Evolutionary conservation across 139 green algal genomes (phyloP).

Genomic region (Chlamydomonas eustigma): DNA sequence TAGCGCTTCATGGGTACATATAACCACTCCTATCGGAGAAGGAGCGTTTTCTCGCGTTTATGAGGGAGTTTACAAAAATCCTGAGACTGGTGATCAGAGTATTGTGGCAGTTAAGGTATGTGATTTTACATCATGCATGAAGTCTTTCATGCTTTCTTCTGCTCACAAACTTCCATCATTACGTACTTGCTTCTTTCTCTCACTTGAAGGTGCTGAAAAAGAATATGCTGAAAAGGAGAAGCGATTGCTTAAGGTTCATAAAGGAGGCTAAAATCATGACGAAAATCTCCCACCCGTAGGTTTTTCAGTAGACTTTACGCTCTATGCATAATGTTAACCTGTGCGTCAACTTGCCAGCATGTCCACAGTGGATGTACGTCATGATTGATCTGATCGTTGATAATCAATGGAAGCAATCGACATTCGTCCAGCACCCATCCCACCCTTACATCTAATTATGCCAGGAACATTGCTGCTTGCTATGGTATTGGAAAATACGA

Average conservation of each 20-base stretch:
- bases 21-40: constrained; percentile 37
- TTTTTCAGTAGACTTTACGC: too few relatives aligned
- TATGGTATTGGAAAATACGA: constrained; percentile 50
- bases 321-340: too few relatives aligned
- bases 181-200: not conserved
- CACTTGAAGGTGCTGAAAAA: constrained; percentile 10
- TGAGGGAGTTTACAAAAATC: constrained; percentile 39
- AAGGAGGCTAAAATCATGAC: constrained; percentile 54
- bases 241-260: constrained; percentile 44
- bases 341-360: too few relatives aligned
- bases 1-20: constrained; percentile 32
- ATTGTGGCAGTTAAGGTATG: constrained; percentile 45
- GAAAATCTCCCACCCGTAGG: constrained; percentile 22
- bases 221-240: constrained; percentile 24
- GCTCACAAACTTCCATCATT: not conserved
- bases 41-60: constrained; percentile 43
- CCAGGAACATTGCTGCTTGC: constrained; percentile 39
- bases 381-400: too few relatives aligned
- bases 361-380: too few relatives aligned
- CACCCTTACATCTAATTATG: too few relatives aligned
- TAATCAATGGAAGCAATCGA: too few relatives aligned
- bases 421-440: too few relatives aligned
- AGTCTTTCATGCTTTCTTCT: not conserved
- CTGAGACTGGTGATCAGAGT: constrained; percentile 31
- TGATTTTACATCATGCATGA: constrained; percentile 14